A percentile compares a stretch with the other conserved stretches of the same genome.
These are phyloP conservation scores for Sherardia arvensis DNA, from an alignment of 257 asterid species.

Conservation along the genomic window DNA sequence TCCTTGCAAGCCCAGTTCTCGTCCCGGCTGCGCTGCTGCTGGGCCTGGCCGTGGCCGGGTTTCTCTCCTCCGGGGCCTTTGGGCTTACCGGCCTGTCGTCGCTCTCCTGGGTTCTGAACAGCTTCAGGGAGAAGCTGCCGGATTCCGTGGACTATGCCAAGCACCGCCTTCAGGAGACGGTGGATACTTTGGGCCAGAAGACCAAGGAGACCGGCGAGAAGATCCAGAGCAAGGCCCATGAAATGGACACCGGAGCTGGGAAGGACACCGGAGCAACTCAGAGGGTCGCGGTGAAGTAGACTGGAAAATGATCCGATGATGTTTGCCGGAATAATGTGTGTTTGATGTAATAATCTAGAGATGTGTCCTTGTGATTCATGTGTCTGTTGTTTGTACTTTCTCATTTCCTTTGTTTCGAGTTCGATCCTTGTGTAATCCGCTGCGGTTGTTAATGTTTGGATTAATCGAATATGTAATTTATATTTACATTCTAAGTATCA, in stretches of 20 bases:
- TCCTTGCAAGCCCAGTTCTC: slow-evolving; percentile 67
- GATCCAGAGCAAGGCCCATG: slow-evolving; percentile 52
- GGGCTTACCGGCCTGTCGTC: slow-evolving; percentile 80
- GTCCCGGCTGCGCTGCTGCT: slow-evolving; percentile 50
- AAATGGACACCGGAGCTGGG: slow-evolving; percentile 14
- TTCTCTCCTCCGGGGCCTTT: slow-evolving; percentile 69
- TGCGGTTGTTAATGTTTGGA: neutral
- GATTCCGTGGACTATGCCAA: slow-evolving; percentile 52
- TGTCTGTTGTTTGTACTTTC: neutral
- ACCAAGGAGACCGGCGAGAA: slow-evolving; percentile 53
- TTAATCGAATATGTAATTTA: neutral
- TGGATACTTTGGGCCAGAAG: slow-evolving; percentile 43
- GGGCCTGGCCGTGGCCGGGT: slow-evolving; percentile 52
- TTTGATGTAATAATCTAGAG: neutral
- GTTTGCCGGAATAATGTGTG: slow-evolving; percentile 7
- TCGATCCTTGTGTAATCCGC: neutral
- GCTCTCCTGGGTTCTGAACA: slow-evolving; percentile 57
- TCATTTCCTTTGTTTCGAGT: neutral
- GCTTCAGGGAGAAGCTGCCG: slow-evolving; percentile 32
- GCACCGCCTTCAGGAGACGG: slow-evolving; percentile 52
- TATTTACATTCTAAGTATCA: too few species aligned
- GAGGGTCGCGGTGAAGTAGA: slow-evolving; percentile 4
- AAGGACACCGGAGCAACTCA: neutral
- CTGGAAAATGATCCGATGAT: neutral
- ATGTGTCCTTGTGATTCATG: neutral